These are phyloP conservation scores for Cryphonectria nitschkei DNA, from an alignment of 2,329 filamentous ascomycete genomes.

Conservation along the genomic window DNA sequence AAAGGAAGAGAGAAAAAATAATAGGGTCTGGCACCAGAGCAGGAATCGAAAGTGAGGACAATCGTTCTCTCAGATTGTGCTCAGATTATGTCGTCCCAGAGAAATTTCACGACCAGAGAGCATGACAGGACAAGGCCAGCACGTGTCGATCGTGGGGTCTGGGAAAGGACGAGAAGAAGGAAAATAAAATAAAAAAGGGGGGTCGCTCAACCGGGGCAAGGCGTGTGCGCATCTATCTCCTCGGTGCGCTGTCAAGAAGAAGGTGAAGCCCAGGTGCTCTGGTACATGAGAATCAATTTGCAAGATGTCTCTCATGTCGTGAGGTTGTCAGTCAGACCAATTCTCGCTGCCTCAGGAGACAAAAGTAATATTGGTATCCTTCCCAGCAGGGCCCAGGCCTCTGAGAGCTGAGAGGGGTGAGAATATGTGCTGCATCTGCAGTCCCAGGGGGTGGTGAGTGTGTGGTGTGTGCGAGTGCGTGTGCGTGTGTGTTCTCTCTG, in stretches of 20 bases:
- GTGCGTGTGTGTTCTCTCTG: neutral
- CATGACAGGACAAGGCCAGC: neutral
- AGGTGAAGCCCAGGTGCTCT: neutral
- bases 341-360: constrained; percentile 1
- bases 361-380: neutral
- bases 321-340: neutral
- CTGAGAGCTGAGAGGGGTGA: neutral
- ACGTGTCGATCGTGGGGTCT: constrained; percentile 2
- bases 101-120: neutral
- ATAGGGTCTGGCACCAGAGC: neutral
- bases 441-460: neutral
- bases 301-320: neutral
- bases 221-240: constrained; percentile 5
- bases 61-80: neutral
- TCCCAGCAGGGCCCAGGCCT: neutral
- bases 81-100: neutral
- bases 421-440: neutral
- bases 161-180: neutral
- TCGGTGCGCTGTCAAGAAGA: neutral
- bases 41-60: neutral
- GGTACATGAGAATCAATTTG: neutral
- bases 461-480: neutral
- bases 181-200: neutral
- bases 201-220: neutral
- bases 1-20: too few species aligned